Evolutionary conservation across 2,329 filamentous ascomycete genomes (phyloP).

Genomic region (Samsoniella hepiali): DNA sequence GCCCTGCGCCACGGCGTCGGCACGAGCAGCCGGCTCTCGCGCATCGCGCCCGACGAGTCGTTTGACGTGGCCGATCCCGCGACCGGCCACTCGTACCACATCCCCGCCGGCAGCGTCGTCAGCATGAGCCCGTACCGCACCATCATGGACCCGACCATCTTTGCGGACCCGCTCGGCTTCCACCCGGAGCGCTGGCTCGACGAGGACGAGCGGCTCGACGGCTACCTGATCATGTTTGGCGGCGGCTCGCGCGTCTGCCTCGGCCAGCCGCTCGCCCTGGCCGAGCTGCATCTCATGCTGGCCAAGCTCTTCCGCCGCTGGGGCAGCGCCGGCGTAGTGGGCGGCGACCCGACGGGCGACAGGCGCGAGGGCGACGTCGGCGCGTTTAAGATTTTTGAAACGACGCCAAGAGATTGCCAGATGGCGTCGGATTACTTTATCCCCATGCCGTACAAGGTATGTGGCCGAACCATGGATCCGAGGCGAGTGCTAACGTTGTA

Average conservation of each 20-base stretch:
- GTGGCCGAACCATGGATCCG: neutral
- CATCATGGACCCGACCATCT: conserved; percentile 34
- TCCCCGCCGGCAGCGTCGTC: conserved; percentile 34
- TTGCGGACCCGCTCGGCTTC: conserved; percentile 32
- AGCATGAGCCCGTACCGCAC: conserved; percentile 38
- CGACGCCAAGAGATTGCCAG: conserved; percentile 33
- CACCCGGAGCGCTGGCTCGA: conserved; percentile 37
- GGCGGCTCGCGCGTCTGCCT: conserved; percentile 36
- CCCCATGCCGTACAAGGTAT: conserved; percentile 37
- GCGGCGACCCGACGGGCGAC: conserved; percentile 31
- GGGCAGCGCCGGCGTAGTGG: conserved; percentile 33
- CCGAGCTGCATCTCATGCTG: conserved; percentile 37
- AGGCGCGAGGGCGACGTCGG: conserved; percentile 33
- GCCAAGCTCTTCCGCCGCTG: conserved; percentile 38
- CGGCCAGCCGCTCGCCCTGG: conserved; percentile 37
- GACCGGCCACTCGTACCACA: conserved; percentile 28
- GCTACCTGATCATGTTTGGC: conserved; percentile 35
- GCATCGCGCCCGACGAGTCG: conserved; percentile 41
- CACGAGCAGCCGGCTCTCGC: conserved; percentile 46
- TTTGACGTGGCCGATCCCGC: conserved; percentile 30
- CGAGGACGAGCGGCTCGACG: conserved; percentile 32
- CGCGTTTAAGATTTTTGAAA: conserved; percentile 35
- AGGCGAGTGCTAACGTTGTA: neutral
- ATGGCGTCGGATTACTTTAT: conserved; percentile 39
- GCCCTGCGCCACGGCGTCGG: conserved; percentile 47